A percentile compares a stretch with the other conserved stretches of the same genome.
phyloP scores from a whole-genome alignment of 2,329 filamentous ascomycete genomes.

The Trichophyton equinum region DNA sequence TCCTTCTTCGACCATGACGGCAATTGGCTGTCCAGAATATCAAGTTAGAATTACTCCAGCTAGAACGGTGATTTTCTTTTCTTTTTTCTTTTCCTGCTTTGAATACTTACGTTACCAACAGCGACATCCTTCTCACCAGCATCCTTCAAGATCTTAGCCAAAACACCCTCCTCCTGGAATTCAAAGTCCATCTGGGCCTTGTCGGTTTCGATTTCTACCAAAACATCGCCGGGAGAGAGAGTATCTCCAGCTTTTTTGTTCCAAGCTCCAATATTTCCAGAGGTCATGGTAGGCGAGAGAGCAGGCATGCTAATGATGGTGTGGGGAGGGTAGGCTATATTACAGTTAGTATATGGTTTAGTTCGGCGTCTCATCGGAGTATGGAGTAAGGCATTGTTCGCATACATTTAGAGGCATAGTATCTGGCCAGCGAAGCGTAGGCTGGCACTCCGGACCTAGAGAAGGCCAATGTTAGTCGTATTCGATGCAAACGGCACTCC shows the following conservation, averaged over 20 bases:
- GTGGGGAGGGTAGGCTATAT: slow-evolving; percentile 79
- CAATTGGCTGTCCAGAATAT: slow-evolving; percentile 60
- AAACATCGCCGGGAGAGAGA: slow-evolving; percentile 80
- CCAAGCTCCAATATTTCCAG: slow-evolving; percentile 93
- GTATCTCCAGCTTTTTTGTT: slow-evolving; percentile 91
- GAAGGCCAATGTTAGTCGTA: neutral
- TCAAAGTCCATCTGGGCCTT: slow-evolving; percentile 99
- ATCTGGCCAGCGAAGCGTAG: slow-evolving; percentile 49
- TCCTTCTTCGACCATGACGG: slow-evolving; percentile 84
- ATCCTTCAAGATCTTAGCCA: slow-evolving; percentile 89
- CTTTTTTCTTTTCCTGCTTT: neutral
- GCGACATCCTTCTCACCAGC: slow-evolving; percentile 86
- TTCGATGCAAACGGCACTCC: slow-evolving; percentile 4
- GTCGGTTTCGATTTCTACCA: slow-evolving; percentile 98
- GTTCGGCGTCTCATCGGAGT: slow-evolving; percentile 4
- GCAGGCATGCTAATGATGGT: slow-evolving; percentile 96
- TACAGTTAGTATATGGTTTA: slow-evolving; percentile 5
- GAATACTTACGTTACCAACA: slow-evolving; percentile 73
- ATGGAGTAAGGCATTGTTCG: slow-evolving; percentile 19
- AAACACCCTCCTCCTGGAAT: slow-evolving; percentile 93
- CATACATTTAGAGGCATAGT: slow-evolving; percentile 57
- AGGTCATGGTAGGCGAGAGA: slow-evolving; percentile 92
- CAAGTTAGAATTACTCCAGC: neutral
- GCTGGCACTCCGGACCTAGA: slow-evolving; percentile 37
- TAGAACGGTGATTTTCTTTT: neutral